Evolutionary conservation across 768 basidiomycete genomes (phyloP).

Genomic region (Suillus decipiens): DNA sequence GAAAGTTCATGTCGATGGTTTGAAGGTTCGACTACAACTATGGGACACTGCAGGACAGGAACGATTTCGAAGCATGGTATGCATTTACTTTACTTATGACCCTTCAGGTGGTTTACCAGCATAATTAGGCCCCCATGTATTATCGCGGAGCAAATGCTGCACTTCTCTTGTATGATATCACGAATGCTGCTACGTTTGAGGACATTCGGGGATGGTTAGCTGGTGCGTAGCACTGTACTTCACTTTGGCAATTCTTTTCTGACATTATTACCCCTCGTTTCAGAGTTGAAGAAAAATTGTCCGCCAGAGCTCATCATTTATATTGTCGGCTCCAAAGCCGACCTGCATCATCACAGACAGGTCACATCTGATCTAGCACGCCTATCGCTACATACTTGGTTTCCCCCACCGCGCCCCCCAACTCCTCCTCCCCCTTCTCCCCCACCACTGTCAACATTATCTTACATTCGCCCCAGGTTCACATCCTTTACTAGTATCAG

Average conservation of each 20-base stretch:
- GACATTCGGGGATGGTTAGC: slow-evolving; percentile 92
- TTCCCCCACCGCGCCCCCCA: slow-evolving; percentile 74
- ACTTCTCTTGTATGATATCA: slow-evolving; percentile 93
- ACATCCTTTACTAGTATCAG: slow-evolving; percentile 51
- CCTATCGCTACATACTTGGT: slow-evolving; percentile 85
- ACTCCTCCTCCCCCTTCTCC: slow-evolving; percentile 66
- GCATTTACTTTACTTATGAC: slow-evolving; percentile 24
- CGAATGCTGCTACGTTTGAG: slow-evolving; percentile 84
- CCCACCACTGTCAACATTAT: slow-evolving; percentile 44
- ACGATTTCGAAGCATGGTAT: slow-evolving; percentile 86
- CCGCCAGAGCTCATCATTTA: slow-evolving; percentile 88
- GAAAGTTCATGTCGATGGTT: slow-evolving; percentile 82
- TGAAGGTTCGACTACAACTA: slow-evolving; percentile 83
- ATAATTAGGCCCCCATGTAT: slow-evolving; percentile 85
- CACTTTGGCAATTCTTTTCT: neutral
- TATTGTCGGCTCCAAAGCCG: slow-evolving; percentile 93
- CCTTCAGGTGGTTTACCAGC: slow-evolving; percentile 17
- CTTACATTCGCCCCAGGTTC: slow-evolving; percentile 38
- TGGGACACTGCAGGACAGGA: slow-evolving; percentile 97
- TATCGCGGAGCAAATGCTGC: slow-evolving; percentile 96
- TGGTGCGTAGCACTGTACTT: slow-evolving; percentile 47
- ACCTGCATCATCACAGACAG: slow-evolving; percentile 69
- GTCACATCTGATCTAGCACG: slow-evolving; percentile 83
- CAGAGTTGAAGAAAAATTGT: slow-evolving; percentile 90
- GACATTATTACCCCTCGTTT: slow-evolving; percentile 18